A percentile compares a stretch with the other conserved stretches of the same genome.
These are phyloP conservation scores for Pythium folliculosum DNA, from an alignment of 352 stramenopile genomes.

Conservation along the genomic window DNA sequence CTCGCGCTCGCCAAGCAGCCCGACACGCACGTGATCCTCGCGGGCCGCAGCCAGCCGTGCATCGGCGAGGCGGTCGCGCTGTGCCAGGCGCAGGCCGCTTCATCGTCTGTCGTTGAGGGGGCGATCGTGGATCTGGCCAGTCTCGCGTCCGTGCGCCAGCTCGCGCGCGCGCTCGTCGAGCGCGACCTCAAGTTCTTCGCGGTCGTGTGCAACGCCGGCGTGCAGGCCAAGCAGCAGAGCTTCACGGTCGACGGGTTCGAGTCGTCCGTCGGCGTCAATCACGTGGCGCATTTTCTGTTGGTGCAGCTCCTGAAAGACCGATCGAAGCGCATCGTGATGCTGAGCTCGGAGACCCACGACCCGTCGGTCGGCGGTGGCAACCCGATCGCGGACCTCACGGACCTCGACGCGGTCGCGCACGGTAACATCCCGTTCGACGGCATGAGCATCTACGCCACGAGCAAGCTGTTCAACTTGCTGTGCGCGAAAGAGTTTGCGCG, in stretches of 20 bases:
- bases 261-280: constrained; percentile 39
- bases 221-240: constrained; percentile 26
- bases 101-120: constrained; percentile 26
- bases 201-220: constrained; percentile 45
- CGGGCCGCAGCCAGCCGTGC: constrained; percentile 31
- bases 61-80: constrained; percentile 26
- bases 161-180: constrained; percentile 21
- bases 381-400: constrained; percentile 3
- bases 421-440: constrained; percentile 2
- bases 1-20: constrained; percentile 27
- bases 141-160: constrained; percentile 33
- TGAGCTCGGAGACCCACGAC: constrained; percentile 20
- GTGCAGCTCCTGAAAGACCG: constrained; percentile 24
- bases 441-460: constrained; percentile 19
- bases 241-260: constrained; percentile 41
- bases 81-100: neutral
- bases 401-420: constrained; percentile 7
- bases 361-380: neutral
- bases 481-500: constrained; percentile 24
- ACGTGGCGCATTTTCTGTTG: constrained; percentile 46
- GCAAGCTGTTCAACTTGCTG: constrained; percentile 31
- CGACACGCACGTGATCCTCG: constrained; percentile 30
- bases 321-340: constrained; percentile 14
- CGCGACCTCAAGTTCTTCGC: constrained; percentile 28
- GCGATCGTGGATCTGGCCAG: constrained; percentile 39